Base-by-base conservation (phyloP, 2,329 filamentous ascomycete species). In the Calonectria pseudoturangicola region DNA sequence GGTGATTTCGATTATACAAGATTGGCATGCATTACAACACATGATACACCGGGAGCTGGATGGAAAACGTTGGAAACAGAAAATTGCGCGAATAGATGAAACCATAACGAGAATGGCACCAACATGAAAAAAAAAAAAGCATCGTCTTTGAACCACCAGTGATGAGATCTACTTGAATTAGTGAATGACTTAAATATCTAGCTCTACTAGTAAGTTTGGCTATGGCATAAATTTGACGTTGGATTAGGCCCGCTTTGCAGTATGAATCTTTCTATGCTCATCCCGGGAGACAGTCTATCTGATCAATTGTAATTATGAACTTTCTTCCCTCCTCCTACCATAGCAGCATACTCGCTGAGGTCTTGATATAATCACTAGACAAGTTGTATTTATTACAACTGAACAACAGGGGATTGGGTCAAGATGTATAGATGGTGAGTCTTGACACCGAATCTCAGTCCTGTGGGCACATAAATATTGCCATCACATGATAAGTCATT, bases 11-110 rank as follows among this genome's bases (percentile, higher is more conserved):
- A 27, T 60, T 36, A 60, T 45, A 13, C 21, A 41, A 66, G 30
- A 62, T 30, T 60, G 45, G 54, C 13, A 28, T 54, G 65, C 65
- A 33, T 67, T 67, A 43, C 13, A 43, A 41, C 12, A 58, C 65
- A 45, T 36, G n/a, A 36, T 36, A 45, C 21, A 21, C 33, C 9
- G 28, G 56, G 39, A 63, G 39, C 25, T 71, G 33, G 43, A 45
- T 30, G 51, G 33, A 48, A 27, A 63, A 28, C 27, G 16, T 51
- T 62, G 39, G 48, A 16, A n/a, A 36, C 39, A n/a, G 30, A 33
- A 45, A 48, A 43, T 64, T 58, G 9, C 21, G 41, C 39, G 15
- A 30, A 25, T 58, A 25, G 28, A 66, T 41, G 28, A 36, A 60
- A 36, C 27, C 15, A 58, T 60, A 48, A 58, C 28, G 50, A 54